Percentiles rank a stretch among this genome's conserved stretches.
Evolutionary conservation across 2,329 filamentous ascomycete genomes (phyloP).

Genomic region (Metarhizium humberi): DNA sequence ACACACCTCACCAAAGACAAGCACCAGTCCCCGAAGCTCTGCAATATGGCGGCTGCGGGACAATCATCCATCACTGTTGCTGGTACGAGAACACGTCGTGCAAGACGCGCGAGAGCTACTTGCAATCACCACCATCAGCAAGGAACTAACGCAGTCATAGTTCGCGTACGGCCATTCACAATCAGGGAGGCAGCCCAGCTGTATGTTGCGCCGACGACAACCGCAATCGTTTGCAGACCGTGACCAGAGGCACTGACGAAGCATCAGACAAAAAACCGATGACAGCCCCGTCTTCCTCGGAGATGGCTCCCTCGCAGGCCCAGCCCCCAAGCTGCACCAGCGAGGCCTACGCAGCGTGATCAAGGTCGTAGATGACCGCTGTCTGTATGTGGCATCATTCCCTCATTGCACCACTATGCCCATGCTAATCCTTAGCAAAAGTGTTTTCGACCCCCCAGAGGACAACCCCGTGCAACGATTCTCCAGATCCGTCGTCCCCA

Average conservation of each 20-base stretch:
- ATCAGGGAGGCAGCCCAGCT: constrained; percentile 94
- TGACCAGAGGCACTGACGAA: constrained; percentile 4
- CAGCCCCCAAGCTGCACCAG: constrained; percentile 73
- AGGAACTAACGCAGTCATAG: constrained; percentile 27
- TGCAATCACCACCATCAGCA: not conserved
- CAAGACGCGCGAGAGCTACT: not conserved
- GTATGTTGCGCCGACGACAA: constrained; percentile 28
- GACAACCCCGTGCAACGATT: constrained; percentile 88
- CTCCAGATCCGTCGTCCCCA: constrained; percentile 67
- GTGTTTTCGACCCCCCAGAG: constrained; percentile 94
- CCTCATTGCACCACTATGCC: not conserved
- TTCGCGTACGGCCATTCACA: constrained; percentile 63
- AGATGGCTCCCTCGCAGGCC: constrained; percentile 88
- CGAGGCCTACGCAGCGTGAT: constrained; percentile 86
- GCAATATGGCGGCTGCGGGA: constrained; percentile 18
- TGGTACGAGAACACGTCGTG: constrained; percentile 27
- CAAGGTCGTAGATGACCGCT: constrained; percentile 93
- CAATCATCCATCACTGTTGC: constrained; percentile 50
- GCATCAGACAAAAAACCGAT: constrained; percentile 53
- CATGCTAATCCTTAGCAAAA: constrained; percentile 27
- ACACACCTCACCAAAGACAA: not conserved
- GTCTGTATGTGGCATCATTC: constrained; percentile 57
- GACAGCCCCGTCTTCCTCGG: constrained; percentile 90
- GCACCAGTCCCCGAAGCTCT: not conserved
- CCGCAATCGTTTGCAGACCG: not conserved